A percentile compares a stretch with the other conserved stretches of the same genome.
phyloP scores from a whole-genome alignment of 805 yeast species.

The Cyberlindnera nakhonratchasimensis region DNA sequence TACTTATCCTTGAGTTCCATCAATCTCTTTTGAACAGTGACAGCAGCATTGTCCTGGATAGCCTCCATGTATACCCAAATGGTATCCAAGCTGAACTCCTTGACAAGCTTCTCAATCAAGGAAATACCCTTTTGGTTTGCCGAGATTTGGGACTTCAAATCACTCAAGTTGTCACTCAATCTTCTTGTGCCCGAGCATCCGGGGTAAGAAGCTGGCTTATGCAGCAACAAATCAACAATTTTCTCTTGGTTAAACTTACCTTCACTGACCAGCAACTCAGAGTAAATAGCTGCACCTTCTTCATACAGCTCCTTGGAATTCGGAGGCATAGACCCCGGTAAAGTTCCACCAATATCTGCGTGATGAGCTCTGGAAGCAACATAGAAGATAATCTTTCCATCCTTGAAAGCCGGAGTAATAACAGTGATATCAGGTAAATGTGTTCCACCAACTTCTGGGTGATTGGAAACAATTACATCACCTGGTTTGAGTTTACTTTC shows the following conservation, averaged over 20 bases:
- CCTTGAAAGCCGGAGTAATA: slow-evolving; percentile 82
- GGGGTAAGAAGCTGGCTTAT: slow-evolving; percentile 74
- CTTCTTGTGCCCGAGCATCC: slow-evolving; percentile 91
- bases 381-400: slow-evolving; percentile 64
- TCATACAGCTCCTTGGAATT: slow-evolving; percentile 79
- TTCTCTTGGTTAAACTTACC: slow-evolving; percentile 76
- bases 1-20: slow-evolving; percentile 43
- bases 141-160: slow-evolving; percentile 80
- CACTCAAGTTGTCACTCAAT: slow-evolving; percentile 78
- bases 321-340: slow-evolving; percentile 96
- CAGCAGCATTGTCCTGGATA: slow-evolving; percentile 74
- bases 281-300: slow-evolving; percentile 86
- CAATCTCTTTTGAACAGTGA: slow-evolving; percentile 58
- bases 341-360: slow-evolving; percentile 74
- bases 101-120: slow-evolving; percentile 54
- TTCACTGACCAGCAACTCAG: slow-evolving; percentile 66
- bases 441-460: slow-evolving; percentile 82
- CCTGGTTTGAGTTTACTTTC: slow-evolving; percentile 60
- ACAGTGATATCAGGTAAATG: slow-evolving; percentile 91
- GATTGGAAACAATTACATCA: slow-evolving; percentile 74
- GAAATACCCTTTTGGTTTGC: slow-evolving; percentile 85
- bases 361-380: slow-evolving; percentile 82
- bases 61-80: slow-evolving; percentile 77
- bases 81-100: slow-evolving; percentile 56
- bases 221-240: slow-evolving; percentile 56